Evolutionary conservation across 352 stramenopile genomes (phyloP), one percentile per base, ranked within the genome.

Genomic region (Phytophthora rubi): DNA sequence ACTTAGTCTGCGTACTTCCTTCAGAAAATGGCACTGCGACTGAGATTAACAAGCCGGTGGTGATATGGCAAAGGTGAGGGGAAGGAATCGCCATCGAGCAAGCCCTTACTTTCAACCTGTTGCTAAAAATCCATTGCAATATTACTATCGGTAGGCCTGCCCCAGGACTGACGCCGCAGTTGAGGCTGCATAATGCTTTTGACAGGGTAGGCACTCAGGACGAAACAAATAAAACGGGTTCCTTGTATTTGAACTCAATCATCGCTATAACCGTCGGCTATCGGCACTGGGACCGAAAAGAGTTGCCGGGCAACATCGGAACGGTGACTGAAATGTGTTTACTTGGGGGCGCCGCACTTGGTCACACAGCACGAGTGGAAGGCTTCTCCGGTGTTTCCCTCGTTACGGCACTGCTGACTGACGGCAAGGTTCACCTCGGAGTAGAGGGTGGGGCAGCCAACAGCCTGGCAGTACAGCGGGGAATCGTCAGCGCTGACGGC

Each of bases 371-470:
- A 70, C 3, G 2, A 15, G 16, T 35, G 13, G 53, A 69, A 69
- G 5, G 30, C 53, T 3, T 26, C 16, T 44, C 12, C 35, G 4
- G 9, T 4, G 18, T 48, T 26, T 3, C 16, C 53, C 15, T 63
- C 21, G 56, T 71, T n/a, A 53, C 68, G 68, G 56, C 68, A 75
- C 15, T 35, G 28, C n/a, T 8, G 18, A 26, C 68, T 75, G 32
- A 75, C 8, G 3, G 12, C n/a, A 32, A 71, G 4, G 62, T 63
- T 75, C 2, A 23, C 7, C 15, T 68, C 39, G 4, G 62, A 68
- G 68, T 75, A 75, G 55, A 67, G 49, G 6, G 42, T 6, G 3
- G 39, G 26, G 56, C 68, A 75, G 2, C 68, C 68, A 5, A 6
- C 26, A 6, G 23, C 44, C 42, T 72, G 48, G 44, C 68, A 75